Conservation (phyloP, 2,329 filamentous ascomycete genomes). For the Aspergillus pseudoglaucus region DNA sequence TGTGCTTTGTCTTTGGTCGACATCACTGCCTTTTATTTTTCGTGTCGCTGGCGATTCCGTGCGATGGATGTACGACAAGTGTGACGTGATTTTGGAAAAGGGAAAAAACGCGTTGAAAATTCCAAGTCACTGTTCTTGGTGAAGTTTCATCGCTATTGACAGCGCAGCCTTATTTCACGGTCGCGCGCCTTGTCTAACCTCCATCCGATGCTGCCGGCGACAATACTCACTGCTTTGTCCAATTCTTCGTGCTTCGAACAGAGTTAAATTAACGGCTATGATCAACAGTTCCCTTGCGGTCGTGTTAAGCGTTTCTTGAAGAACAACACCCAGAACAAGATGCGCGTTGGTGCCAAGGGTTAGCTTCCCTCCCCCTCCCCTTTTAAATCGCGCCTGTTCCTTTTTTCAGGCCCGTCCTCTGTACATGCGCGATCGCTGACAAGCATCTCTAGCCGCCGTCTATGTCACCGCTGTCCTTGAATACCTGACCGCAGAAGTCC, state of each 20-base stretch:
- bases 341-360: conserved; percentile 94
- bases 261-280: conserved; percentile 16
- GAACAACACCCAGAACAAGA: conserved; percentile 99
- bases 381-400: not conserved
- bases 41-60: conserved; percentile 4
- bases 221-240: not conserved
- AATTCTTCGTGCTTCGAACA: not conserved
- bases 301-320: conserved; percentile 99
- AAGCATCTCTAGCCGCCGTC: conserved; percentile 60
- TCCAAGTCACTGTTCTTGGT: not conserved
- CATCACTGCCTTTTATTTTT: not conserved
- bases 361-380: conserved; percentile 10
- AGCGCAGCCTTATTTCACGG: not conserved
- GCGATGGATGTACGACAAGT: conserved; percentile 1
- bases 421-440: not conserved
- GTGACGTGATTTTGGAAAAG: not conserved
- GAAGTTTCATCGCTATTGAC: not conserved
- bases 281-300: conserved; percentile 83
- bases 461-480: conserved; percentile 98
- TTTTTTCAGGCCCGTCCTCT: not conserved
- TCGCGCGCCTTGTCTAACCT: not conserved
- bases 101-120: conserved; percentile 1
- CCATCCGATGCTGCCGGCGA: not conserved
- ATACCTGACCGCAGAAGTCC: conserved; percentile 95
- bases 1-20: not conserved